phyloP scores from a whole-genome alignment of 2,329 filamentous ascomycete species.

The Aphanoascus verrucosus region DNA sequence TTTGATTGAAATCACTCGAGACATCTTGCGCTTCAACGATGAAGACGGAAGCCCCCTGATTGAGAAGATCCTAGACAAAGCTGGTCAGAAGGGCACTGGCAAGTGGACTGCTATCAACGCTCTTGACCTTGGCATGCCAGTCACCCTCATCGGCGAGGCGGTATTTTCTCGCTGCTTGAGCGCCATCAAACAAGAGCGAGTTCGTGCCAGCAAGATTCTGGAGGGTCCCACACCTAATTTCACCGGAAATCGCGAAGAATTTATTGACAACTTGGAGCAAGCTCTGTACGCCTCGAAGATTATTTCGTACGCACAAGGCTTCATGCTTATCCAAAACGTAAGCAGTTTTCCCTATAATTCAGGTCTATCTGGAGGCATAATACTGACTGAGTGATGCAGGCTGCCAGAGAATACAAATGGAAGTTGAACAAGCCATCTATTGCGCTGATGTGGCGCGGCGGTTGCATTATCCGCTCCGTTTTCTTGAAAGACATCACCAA shows the following conservation, averaged over 20 bases:
- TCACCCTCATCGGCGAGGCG: slow-evolving; percentile 93
- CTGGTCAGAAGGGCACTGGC: slow-evolving; percentile 97
- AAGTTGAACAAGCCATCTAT: slow-evolving; percentile 99
- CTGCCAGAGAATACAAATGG: slow-evolving; percentile 91
- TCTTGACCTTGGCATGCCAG: slow-evolving; percentile 94
- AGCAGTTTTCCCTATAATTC: slow-evolving; percentile 26
- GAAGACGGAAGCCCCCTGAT: slow-evolving; percentile 82
- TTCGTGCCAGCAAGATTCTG: slow-evolving; percentile 67
- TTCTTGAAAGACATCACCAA: slow-evolving; percentile 99
- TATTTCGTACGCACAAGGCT: slow-evolving; percentile 98
- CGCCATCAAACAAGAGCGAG: slow-evolving; percentile 87
- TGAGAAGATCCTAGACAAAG: slow-evolving; percentile 98
- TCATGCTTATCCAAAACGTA: slow-evolving; percentile 99
- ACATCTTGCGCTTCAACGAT: slow-evolving; percentile 97
- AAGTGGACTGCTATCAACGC: slow-evolving; percentile 99
- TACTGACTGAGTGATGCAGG: slow-evolving; percentile 41
- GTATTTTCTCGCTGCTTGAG: slow-evolving; percentile 92
- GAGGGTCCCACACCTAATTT: slow-evolving; percentile 68
- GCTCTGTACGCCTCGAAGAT: slow-evolving; percentile 99
- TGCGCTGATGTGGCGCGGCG: slow-evolving; percentile 99
- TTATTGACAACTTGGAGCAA: slow-evolving; percentile 96
- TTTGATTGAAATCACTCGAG: slow-evolving; percentile 97
- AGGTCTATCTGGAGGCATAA: neutral
- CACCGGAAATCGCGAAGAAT: slow-evolving; percentile 79
- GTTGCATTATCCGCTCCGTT: slow-evolving; percentile 98